Percentiles rank a stretch among this genome's conserved stretches.
Evolutionary conservation across 306 rosid species (phyloP).

Genomic region (Sindora glabra): DNA sequence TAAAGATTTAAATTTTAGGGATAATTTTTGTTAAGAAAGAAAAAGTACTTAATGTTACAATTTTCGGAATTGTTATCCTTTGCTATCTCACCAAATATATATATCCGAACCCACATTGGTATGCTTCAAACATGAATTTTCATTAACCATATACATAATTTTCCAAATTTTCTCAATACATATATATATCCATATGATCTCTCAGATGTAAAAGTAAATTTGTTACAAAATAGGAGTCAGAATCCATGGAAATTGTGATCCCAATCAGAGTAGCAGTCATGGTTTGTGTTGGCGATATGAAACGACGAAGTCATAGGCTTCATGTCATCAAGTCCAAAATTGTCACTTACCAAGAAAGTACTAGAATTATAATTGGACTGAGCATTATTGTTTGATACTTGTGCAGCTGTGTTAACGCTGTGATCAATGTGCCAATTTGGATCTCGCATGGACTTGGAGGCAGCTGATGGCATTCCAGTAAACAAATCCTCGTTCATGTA

Average conservation of each 20-base stretch:
- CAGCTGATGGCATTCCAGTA: slow-evolving; percentile 41
- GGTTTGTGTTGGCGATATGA: slow-evolving; percentile 42
- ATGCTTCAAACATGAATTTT: too few relatives aligned
- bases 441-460: slow-evolving; percentile 20
- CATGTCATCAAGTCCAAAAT: slow-evolving; percentile 46
- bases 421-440: slow-evolving; percentile 60
- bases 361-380: slow-evolving; percentile 43
- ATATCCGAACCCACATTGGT: too few relatives aligned
- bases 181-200: too few relatives aligned
- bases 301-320: slow-evolving; percentile 56
- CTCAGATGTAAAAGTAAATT: too few relatives aligned
- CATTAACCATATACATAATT: too few relatives aligned
- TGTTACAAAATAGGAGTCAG: too few relatives aligned
- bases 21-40: too few relatives aligned
- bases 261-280: slow-evolving; percentile 45
- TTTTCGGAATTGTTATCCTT: too few relatives aligned
- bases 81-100: too few relatives aligned
- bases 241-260: slow-evolving; percentile 67
- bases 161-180: too few relatives aligned
- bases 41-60: too few relatives aligned
- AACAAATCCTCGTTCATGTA: slow-evolving; percentile 47
- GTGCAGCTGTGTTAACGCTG: slow-evolving; percentile 4
- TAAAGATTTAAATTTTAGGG: too few relatives aligned
- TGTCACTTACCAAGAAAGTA: slow-evolving; percentile 24
- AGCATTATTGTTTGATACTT: slow-evolving; percentile 11